Base-by-base conservation (phyloP, 2,329 filamentous ascomycete species). In the Beauveria brongniartii region DNA sequence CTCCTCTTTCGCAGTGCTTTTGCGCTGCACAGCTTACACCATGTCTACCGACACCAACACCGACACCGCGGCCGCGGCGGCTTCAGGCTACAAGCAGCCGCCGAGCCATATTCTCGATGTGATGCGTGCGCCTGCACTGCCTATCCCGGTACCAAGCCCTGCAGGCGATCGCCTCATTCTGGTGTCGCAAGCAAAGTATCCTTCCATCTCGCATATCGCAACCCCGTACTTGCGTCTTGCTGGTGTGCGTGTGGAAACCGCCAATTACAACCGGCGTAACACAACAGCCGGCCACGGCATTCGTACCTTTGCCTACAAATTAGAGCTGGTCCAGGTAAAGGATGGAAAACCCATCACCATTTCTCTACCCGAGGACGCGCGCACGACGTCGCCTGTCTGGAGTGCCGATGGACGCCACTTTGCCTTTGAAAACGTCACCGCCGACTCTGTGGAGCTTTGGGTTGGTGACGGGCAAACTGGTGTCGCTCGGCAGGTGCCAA, bases 341-440 rank as follows among this genome's bases (percentile, higher is more conserved):
- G 50, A 47, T 28, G 57, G 50, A 14, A 47, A 44, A 5, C 26
- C 20, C 8, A 18, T 47, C 10, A 22, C 48, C 28, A 26, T 59
- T 20, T 26, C 40, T 6, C 57, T 59, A 3, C 57, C 57, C 6
- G 48, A 26, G 4, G 47, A 54, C 7, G 57, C 57, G 3, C 48
- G 57, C 57, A 43, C 41, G 1, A 59, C 57, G 1, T 6, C n/a
- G 18, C 57, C 57, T 7, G n/a, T 59, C 26, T 59, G 57, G 57
- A 59, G 50, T 12, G 57, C 57, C 9, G 22, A 54, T 28, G 57
- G 57, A 3, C 40, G 20, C 40, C 22, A 54, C 22, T 59, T 59
- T 40, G 57, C 50, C 3, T 59, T 59, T 54, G 40, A 59, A 26
- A 59, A 59, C 57, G n/a, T 59, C 41, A 59, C 57, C 41, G 26